A percentile compares a stretch with the other conserved stretches of the same genome.
These are phyloP conservation scores for Amauroascus verrucosus DNA, from an alignment of 2,329 filamentous ascomycete genomes.

Conservation along the genomic window DNA sequence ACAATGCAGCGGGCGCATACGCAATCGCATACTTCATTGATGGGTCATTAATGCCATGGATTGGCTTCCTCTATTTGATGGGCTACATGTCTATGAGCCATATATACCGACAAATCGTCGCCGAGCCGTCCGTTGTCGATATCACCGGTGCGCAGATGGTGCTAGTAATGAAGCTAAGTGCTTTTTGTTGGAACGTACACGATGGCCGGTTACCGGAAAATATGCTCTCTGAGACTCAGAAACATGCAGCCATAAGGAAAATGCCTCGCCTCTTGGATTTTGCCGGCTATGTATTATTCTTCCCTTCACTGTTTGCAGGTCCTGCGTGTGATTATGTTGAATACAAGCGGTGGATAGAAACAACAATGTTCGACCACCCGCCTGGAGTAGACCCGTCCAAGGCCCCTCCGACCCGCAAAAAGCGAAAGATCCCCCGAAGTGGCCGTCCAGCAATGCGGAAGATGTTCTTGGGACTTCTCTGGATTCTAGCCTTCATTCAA, in stretches of 20 bases:
- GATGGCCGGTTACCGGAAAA: constrained; percentile 72
- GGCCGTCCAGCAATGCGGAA: constrained; percentile 75
- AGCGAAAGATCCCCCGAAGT: constrained; percentile 84
- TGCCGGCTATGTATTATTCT: constrained; percentile 86
- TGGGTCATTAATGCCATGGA: constrained; percentile 94
- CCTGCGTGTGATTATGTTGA: constrained; percentile 92
- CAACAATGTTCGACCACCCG: constrained; percentile 84
- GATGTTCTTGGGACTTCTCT: constrained; percentile 59
- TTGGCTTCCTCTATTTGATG: constrained; percentile 90
- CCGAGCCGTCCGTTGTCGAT: constrained; percentile 60
- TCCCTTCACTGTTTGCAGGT: constrained; percentile 78
- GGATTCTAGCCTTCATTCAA: constrained; percentile 69
- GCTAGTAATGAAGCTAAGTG: constrained; percentile 89
- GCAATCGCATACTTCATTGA: constrained; percentile 71
- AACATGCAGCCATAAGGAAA: constrained; percentile 62
- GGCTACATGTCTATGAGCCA: constrained; percentile 88
- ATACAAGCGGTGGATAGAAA: constrained; percentile 85
- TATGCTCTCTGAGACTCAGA: constrained; percentile 78
- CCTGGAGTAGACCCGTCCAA: constrained; percentile 72
- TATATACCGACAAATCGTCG: constrained; percentile 63
- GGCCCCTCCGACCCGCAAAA: constrained; percentile 74
- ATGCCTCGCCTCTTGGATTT: constrained; percentile 73
- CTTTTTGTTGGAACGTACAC: constrained; percentile 97
- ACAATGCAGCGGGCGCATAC: constrained; percentile 72
- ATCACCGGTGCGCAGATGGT: constrained; percentile 97